phyloP scores from a whole-genome alignment of 441 rosid species.

The Pelargonium citronellum region DNA sequence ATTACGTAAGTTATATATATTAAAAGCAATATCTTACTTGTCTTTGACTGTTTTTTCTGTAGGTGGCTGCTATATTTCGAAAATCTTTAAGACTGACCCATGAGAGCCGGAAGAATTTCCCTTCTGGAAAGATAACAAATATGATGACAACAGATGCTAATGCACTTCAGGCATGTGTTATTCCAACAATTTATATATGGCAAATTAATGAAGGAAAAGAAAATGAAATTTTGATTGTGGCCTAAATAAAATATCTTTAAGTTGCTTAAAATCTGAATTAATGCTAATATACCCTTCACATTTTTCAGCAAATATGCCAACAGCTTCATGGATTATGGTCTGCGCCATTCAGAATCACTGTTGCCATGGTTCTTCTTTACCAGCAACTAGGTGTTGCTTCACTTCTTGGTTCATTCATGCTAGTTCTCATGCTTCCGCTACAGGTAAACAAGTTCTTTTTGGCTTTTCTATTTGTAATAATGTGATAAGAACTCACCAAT shows the following conservation, averaged over 20 bases:
- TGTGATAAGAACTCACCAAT: not conserved
- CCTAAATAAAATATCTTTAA: not conserved
- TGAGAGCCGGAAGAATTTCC: constrained; percentile 77
- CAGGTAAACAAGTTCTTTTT: constrained; percentile 46
- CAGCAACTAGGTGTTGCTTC: constrained; percentile 86
- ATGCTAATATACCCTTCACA: constrained; percentile 14
- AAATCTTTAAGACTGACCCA: constrained; percentile 91
- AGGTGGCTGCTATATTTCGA: constrained; percentile 97
- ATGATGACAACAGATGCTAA: constrained; percentile 99
- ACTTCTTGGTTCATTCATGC: constrained; percentile 81
- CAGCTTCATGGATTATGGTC: constrained; percentile 96
- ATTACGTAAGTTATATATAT: not conserved
- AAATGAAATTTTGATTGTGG: not conserved
- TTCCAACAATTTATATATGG: constrained; percentile 10
- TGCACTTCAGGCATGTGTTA: constrained; percentile 75
- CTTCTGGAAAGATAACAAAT: constrained; percentile 95
- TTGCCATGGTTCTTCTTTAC: constrained; percentile 85
- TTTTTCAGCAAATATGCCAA: constrained; percentile 73
- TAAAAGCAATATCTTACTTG: not conserved
- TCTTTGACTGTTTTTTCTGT: constrained; percentile 13
- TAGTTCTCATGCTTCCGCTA: constrained; percentile 80
- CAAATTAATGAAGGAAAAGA: not conserved
- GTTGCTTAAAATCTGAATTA: not conserved
- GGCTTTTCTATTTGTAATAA: not conserved
- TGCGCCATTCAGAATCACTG: constrained; percentile 84